Base-by-base conservation (phyloP, 768 basidiomycete genomes). In the Lactarius sanguifluus region DNA sequence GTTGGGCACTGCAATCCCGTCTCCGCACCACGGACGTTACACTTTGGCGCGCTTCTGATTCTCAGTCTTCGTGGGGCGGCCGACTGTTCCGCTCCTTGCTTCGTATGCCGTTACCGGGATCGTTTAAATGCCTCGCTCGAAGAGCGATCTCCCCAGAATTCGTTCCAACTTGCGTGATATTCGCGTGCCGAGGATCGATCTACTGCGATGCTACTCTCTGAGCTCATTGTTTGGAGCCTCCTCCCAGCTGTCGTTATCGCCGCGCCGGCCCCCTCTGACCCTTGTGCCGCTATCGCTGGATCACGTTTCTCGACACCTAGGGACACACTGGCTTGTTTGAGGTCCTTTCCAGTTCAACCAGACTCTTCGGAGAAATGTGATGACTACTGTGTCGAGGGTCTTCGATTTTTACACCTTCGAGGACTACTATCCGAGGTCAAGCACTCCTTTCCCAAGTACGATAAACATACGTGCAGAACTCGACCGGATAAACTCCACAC, bases 401-500 rank as follows among this genome's bases (percentile, higher is more conserved):
- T 76, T 78, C 54, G 72, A 78, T 69, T 81, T 79, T 65, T 81
- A 74, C 71, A 80, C 79, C 0, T 80, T 79, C 67, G 79, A 79
- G 64, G 73, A 76, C 57, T 79, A 77, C 64, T 79, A 80, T 57
- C 64, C 77, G 55, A 69, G 76, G 43, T 74, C 76, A 12, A 76
- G 76, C 5, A 58, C 74, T 36, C 78, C 78, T 43, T 80, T 79
- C 71, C 74, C 74, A 65, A 76, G 82, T 0, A 85, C 82, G 0
- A 73, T 76, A 13, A 76, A 88, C 70, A 86, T 88, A 59, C 80
- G 84, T 5, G 79, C 78, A 0, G 79, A 80, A 5, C 73, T 88
- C 43, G 76, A 78, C 7, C 77, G 78, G 64, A 81, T 88, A 55
- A 83, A 83, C 69, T 72, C 71, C 5, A 83, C 84, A 5, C 75